Evolutionary conservation across 495 filamentous ascomycete species (phyloP).

Genomic region (Trichoderma reesei): DNA sequence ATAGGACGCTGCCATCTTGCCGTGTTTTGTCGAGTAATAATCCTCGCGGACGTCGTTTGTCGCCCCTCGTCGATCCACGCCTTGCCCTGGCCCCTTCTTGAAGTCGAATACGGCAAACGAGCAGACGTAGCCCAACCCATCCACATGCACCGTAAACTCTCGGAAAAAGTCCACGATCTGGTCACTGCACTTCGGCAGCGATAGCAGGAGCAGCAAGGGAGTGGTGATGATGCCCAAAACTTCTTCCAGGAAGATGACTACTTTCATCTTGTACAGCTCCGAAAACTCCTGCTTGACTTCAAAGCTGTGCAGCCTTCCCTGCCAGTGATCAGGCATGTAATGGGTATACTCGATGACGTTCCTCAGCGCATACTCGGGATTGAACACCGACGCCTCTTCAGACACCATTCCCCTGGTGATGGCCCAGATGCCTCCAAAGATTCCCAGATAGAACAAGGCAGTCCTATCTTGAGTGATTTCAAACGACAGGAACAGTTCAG

Average conservation of each 20-base stretch:
- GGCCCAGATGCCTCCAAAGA: constrained; percentile 68
- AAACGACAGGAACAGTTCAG: constrained; percentile 83
- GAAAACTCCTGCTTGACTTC: constrained; percentile 80
- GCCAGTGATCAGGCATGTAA: constrained; percentile 81
- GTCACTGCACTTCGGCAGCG: constrained; percentile 81
- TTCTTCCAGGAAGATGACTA: constrained; percentile 86
- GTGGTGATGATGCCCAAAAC: constrained; percentile 86
- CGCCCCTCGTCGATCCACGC: constrained; percentile 22
- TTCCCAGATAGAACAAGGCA: constrained; percentile 67
- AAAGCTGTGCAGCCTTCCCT: constrained; percentile 76
- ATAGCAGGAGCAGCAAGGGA: constrained; percentile 80
- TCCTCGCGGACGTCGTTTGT: constrained; percentile 66
- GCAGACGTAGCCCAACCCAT: constrained; percentile 91
- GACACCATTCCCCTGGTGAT: constrained; percentile 68
- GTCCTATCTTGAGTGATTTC: constrained; percentile 80
- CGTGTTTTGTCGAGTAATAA: constrained; percentile 89
- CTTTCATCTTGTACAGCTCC: constrained; percentile 74
- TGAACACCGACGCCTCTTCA: constrained; percentile 81
- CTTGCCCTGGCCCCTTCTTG: constrained; percentile 62
- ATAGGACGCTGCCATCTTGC: constrained; percentile 94
- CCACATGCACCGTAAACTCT: constrained; percentile 93
- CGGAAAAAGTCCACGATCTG: constrained; percentile 95
- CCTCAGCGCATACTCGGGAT: constrained; percentile 78
- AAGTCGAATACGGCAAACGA: constrained; percentile 98
- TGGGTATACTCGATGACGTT: constrained; percentile 88